These are phyloP conservation scores for Hypoxylon sp. DNA, from an alignment of 2,329 filamentous ascomycete species.

Conservation along the genomic window DNA sequence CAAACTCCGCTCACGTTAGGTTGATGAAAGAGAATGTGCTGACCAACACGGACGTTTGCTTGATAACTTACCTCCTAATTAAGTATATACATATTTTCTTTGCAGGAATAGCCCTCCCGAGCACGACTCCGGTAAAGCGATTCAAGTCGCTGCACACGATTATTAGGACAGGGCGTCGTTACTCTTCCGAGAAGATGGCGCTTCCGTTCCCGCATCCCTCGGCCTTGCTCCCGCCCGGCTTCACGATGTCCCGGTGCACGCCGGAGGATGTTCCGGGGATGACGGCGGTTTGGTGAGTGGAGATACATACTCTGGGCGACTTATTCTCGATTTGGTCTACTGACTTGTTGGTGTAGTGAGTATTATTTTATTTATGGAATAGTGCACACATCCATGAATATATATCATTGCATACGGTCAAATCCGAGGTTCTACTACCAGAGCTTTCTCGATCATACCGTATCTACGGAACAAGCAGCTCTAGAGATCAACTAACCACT, in stretches of 20 bases:
- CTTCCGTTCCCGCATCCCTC: constrained; percentile 40
- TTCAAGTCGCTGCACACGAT: background rate
- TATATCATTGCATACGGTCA: background rate
- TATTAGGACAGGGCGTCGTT: background rate
- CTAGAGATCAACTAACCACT: background rate
- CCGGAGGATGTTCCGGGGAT: constrained; percentile 45
- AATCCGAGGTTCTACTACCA: background rate
- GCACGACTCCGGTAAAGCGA: background rate
- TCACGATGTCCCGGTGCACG: constrained; percentile 45
- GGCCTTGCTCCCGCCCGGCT: constrained; percentile 40
- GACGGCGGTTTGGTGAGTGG: constrained; percentile 46
- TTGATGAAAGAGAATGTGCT: background rate
- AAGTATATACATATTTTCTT: background rate
- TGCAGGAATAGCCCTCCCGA: background rate
- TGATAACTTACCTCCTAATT: background rate
- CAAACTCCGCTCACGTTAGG: background rate
- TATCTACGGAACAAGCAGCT: background rate
- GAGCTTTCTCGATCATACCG: background rate
- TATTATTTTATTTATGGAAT: background rate
- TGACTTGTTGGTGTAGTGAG: constrained; percentile 10
- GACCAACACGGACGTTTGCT: background rate
- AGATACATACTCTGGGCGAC: background rate
- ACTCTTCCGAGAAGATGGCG: constrained; percentile 23
- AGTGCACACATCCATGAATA: background rate
- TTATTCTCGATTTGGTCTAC: background rate